Percentiles rank a stretch among this genome's conserved stretches.
phyloP scores from a whole-genome alignment of 768 basidiomycete genomes.

The Collybia mongolica region DNA sequence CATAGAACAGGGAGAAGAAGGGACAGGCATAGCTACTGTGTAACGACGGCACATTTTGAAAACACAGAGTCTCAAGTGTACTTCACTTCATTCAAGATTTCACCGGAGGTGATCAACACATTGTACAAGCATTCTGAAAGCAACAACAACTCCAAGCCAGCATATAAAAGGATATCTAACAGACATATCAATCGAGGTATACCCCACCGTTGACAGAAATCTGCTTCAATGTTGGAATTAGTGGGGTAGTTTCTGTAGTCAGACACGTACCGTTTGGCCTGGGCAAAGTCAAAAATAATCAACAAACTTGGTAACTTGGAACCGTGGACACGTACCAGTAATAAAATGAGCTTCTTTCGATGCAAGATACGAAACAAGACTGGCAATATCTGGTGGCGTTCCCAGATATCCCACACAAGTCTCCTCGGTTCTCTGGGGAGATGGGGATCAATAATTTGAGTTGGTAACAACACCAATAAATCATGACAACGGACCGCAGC shows the following conservation, averaged over 20 bases:
- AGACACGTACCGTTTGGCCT: constrained; percentile 18
- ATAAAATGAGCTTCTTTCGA: constrained; percentile 33
- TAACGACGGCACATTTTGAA: too few species aligned
- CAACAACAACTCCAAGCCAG: too few species aligned
- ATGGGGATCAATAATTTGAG: too few species aligned
- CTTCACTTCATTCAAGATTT: too few species aligned
- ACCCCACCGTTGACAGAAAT: constrained; percentile 2
- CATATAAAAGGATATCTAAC: too few species aligned
- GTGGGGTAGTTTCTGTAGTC: neutral
- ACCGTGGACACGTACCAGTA: constrained; percentile 21
- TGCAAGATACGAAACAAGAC: constrained; percentile 33
- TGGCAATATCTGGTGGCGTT: constrained; percentile 30
- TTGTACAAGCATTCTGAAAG: too few species aligned
- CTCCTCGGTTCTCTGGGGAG: too few species aligned
- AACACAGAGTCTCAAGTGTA: too few species aligned
- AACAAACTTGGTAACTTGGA: neutral
- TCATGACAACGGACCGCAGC: neutral
- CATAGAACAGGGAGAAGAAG: too few species aligned
- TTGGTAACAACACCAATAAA: too few species aligned
- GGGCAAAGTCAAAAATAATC: neutral
- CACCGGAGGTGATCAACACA: too few species aligned
- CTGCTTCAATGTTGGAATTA: neutral
- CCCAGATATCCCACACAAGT: constrained; percentile 18
- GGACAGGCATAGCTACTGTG: too few species aligned
- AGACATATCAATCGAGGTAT: neutral